Conservation (phyloP, 2,329 filamentous ascomycete species). For the Scedosporium apiospermum region DNA sequence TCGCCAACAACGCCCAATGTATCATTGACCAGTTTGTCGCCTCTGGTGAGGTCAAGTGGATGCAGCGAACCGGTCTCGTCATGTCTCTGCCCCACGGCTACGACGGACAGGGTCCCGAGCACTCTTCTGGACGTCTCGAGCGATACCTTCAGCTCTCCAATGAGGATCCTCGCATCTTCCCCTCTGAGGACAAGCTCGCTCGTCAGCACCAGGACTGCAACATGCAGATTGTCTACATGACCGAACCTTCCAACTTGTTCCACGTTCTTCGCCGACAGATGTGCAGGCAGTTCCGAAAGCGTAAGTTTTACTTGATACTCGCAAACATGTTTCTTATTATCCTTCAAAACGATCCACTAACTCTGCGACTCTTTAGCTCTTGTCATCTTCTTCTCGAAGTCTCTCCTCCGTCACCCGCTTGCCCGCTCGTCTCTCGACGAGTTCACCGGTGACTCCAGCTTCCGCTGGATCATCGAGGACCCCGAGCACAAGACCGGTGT, state of each 20-base stretch:
- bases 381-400: constrained; percentile 97
- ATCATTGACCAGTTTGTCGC: constrained; percentile 99
- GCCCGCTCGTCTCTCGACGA: constrained; percentile 85
- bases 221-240: constrained; percentile 97
- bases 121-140: constrained; percentile 95
- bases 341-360: constrained; percentile 9
- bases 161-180: constrained; percentile 92
- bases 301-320: constrained; percentile 43
- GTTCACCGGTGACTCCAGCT: constrained; percentile 84
- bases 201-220: constrained; percentile 99
- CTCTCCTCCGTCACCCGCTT: constrained; percentile 85
- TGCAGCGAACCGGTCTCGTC: constrained; percentile 92
- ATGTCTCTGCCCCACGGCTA: constrained; percentile 97
- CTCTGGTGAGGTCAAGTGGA: constrained; percentile 96
- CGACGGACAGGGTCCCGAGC: constrained; percentile 95
- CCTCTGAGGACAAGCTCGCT: constrained; percentile 76
- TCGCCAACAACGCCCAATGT: constrained; percentile 98
- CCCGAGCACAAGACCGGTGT: constrained; percentile 66
- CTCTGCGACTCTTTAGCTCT: constrained; percentile 48
- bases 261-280: constrained; percentile 94
- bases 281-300: constrained; percentile 98
- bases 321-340: constrained; percentile 3
- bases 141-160: constrained; percentile 96
- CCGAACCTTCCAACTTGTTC: constrained; percentile 92
- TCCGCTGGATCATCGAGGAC: constrained; percentile 94